Evolutionary conservation across 495 filamentous ascomycete species (phyloP), one percentile per base, ranked within the genome.

Genomic region (Ramalina peruviana): DNA sequence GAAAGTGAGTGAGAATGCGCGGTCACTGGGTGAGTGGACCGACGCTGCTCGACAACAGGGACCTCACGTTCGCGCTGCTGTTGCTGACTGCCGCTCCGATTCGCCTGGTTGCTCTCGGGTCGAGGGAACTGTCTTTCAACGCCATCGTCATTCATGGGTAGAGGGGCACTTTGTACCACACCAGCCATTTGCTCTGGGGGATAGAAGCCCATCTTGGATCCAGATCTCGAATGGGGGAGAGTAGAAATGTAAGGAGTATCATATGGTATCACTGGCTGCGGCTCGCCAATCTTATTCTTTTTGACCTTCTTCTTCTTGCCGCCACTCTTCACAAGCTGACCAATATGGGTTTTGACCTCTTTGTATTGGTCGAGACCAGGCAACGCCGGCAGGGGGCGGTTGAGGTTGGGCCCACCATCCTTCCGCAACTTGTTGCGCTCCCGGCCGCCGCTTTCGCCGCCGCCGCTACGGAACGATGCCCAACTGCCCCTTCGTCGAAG

Each of bases 321-420:
- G 4, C 56, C 48, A 7, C 49, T 48, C 26, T 55, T 55, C 43
- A 60, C 54, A 6, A 60, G 37, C 17, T 60, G 58, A 2, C 56
- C 58, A 30, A 60, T 60, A 12, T 60, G 58, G 1, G 58, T 53
- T 33, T 57, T 60, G 0, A 52, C 52, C 37, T 60, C 58, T 20
- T 54, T 54, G 42, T 60, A 60, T 43, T 54, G 55, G 33, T 60
- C 58, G 16, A 60, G 36, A n/a, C 58, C 58, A 6, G 58, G 58
- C 13, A 60, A 45, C n/a, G 55, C 55, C 9, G 58, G 58, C 9
- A 60, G 38, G 4, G 54, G 51, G 3, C 58, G 56, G 27, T 60
- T 60, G 40, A 60, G 49, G 45, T 60, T 58, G 10, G 46, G 49
- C 26, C 36, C 52, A 5, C 58, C 58, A n/a, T 54, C 53, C 12